Evolutionary conservation across 441 rosid genomes (phyloP).

Genomic region (Erodium texanum): DNA sequence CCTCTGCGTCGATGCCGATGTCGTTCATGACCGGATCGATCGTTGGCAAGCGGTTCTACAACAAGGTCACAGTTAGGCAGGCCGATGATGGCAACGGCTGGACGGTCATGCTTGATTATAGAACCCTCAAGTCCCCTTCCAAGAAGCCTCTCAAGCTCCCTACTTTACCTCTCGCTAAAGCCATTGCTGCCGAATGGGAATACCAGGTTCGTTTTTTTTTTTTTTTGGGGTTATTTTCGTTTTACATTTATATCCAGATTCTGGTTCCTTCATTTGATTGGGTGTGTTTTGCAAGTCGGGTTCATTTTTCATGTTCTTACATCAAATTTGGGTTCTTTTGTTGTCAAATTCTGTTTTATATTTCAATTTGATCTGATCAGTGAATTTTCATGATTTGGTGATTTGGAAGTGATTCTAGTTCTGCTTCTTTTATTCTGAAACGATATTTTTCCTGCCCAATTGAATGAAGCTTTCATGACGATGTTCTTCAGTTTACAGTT

Average conservation of each 20-base stretch:
- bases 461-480: not conserved
- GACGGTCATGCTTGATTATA: conserved; percentile 92
- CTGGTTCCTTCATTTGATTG: not conserved
- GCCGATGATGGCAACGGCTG: conserved; percentile 92
- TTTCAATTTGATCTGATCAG: not conserved
- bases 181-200: conserved; percentile 93
- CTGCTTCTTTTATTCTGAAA: too few species aligned
- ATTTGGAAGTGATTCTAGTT: not conserved
- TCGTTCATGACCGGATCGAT: conserved; percentile 90
- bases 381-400: not conserved
- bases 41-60: conserved; percentile 75
- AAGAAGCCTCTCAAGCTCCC: conserved; percentile 76
- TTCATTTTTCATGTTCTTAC: not conserved
- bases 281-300: not conserved
- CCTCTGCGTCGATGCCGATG: conserved; percentile 75
- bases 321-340: not conserved
- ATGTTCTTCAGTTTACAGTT: not conserved
- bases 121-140: conserved; percentile 86
- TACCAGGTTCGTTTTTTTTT: conserved; percentile 57
- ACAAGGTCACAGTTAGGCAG: conserved; percentile 69
- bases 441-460: not conserved
- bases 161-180: conserved; percentile 72
- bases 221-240: not conserved
- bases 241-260: not conserved
- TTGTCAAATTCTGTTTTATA: not conserved